Conservation (phyloP, 768 basidiomycete species). For the Clavaria fumosa region DNA sequence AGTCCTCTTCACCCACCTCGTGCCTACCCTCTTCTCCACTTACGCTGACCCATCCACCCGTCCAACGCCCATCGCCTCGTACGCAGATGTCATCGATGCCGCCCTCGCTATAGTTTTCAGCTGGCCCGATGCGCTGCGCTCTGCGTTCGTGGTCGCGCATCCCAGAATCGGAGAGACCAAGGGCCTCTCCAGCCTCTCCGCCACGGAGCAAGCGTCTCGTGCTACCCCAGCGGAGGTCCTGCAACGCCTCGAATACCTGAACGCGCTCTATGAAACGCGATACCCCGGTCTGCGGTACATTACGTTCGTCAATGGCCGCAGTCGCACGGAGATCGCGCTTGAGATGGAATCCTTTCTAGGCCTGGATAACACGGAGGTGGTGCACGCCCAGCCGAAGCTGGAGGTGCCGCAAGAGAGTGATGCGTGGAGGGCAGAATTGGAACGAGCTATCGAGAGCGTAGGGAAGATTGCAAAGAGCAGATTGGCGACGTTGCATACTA, state of each 20-base stretch:
- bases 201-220: slow-evolving; percentile 54
- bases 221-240: slow-evolving; percentile 56
- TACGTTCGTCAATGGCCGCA: slow-evolving; percentile 83
- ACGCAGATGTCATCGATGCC: slow-evolving; percentile 39
- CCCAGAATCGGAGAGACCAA: slow-evolving; percentile 79
- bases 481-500: too few species aligned
- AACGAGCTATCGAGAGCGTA: slow-evolving; percentile 58
- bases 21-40: slow-evolving; percentile 31
- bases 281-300: slow-evolving; percentile 76
- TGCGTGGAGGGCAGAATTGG: slow-evolving; percentile 52
- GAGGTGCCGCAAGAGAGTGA: slow-evolving; percentile 24
- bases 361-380: too few species aligned
- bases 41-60: slow-evolving; percentile 7
- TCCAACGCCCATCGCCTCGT: slow-evolving; percentile 22
- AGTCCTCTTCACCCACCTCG: slow-evolving; percentile 31
- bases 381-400: slow-evolving; percentile 32
- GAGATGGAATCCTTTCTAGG: slow-evolving; percentile 66
- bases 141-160: slow-evolving; percentile 66
- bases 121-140: slow-evolving; percentile 37
- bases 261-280: slow-evolving; percentile 54
- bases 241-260: slow-evolving; percentile 55
- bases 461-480: slow-evolving; percentile 66
- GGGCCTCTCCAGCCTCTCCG: slow-evolving; percentile 60
- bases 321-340: slow-evolving; percentile 49
- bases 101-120: slow-evolving; percentile 32